phyloP scores from a whole-genome alignment of 2,329 filamentous ascomycete genomes.

The Colletotrichum eremochloae region DNA sequence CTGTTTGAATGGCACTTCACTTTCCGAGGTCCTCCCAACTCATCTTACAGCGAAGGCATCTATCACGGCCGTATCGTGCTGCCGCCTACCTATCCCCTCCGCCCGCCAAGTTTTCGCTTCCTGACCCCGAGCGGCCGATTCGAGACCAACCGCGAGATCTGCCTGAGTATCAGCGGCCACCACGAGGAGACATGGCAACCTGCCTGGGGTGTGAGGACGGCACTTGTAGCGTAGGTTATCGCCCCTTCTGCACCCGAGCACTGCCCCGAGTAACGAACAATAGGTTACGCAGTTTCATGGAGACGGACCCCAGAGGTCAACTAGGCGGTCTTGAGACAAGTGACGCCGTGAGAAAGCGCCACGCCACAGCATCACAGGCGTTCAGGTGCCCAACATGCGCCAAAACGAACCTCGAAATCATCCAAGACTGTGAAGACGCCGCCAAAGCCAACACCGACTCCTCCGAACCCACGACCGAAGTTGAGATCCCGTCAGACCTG shows the following conservation, averaged over 20 bases:
- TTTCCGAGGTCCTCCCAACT: conserved; percentile 86
- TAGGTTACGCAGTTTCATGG: conserved; percentile 88
- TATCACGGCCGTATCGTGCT: conserved; percentile 97
- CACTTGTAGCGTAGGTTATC: conserved; percentile 71
- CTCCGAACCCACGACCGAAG: conserved; percentile 54
- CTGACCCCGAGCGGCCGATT: conserved; percentile 92
- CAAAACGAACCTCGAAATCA: conserved; percentile 79
- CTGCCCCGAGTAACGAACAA: background rate
- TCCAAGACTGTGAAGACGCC: conserved; percentile 76
- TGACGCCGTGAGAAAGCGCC: conserved; percentile 73
- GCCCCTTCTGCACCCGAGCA: background rate
- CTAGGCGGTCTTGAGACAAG: conserved; percentile 88
- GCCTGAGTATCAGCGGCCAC: conserved; percentile 91
- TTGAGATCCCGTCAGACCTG: conserved; percentile 67
- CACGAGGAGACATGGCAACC: conserved; percentile 99
- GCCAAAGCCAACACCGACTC: conserved; percentile 55
- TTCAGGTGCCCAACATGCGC: conserved; percentile 81
- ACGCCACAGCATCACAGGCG: conserved; percentile 74
- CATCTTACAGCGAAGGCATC: conserved; percentile 83
- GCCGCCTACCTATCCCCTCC: conserved; percentile 89
- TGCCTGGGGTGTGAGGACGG: conserved; percentile 95
- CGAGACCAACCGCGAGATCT: conserved; percentile 97
- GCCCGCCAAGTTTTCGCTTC: conserved; percentile 96
- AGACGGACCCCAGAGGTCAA: conserved; percentile 88
- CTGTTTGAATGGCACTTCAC: conserved; percentile 99